phyloP scores from a whole-genome alignment of 2,329 filamentous ascomycete genomes.

The Aurifilum marmelostoma region DNA sequence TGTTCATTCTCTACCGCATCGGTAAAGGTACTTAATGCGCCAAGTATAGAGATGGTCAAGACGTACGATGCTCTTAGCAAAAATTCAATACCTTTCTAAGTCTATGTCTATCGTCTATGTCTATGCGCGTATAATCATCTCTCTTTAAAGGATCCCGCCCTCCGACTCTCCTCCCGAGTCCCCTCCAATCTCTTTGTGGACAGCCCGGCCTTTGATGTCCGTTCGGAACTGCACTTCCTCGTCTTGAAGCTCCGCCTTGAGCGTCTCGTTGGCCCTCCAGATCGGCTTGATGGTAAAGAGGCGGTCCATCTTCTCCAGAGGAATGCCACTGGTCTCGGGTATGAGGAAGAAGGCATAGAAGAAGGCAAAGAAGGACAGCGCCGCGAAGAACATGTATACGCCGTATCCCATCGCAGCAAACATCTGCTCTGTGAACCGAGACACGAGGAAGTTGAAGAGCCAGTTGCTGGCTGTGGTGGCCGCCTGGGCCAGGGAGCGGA shows the following conservation, averaged over 20 bases:
- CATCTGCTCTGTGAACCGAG: slow-evolving; percentile 70
- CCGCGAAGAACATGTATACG: slow-evolving; percentile 71
- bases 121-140: not conserved
- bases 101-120: not conserved
- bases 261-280: slow-evolving; percentile 45
- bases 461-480: slow-evolving; percentile 73
- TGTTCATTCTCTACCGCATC: too few species aligned
- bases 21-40: too few species aligned
- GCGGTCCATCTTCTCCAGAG: slow-evolving; percentile 66
- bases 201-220: slow-evolving; percentile 10
- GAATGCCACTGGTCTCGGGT: slow-evolving; percentile 68
- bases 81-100: not conserved
- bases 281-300: slow-evolving; percentile 58
- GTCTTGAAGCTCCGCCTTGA: slow-evolving; percentile 48
- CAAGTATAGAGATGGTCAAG: too few species aligned
- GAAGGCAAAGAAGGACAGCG: slow-evolving; percentile 60
- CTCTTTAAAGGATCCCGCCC: not conserved
- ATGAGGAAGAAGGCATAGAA: slow-evolving; percentile 65
- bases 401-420: slow-evolving; percentile 61
- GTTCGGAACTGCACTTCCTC: slow-evolving; percentile 41
- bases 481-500: slow-evolving; percentile 72
- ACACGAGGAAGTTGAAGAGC: slow-evolving; percentile 73
- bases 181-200: slow-evolving; percentile 9
- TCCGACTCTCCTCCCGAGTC: slow-evolving; percentile 6
- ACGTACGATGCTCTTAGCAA: too few species aligned